A percentile compares a stretch with the other conserved stretches of the same genome.
Conservation (phyloP, 306 rosid genomes). For the Inga laurina region DNA sequence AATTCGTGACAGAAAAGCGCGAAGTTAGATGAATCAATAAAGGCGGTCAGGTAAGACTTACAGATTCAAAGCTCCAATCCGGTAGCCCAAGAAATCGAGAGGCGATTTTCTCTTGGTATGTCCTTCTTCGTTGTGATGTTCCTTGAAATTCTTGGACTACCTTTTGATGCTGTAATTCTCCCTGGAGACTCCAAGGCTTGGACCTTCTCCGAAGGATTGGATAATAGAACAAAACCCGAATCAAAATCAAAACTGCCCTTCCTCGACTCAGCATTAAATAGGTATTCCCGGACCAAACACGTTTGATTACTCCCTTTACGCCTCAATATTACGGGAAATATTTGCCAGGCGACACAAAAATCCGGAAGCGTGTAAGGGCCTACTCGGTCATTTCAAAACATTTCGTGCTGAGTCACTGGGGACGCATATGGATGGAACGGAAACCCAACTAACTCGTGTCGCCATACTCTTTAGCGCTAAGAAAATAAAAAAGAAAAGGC, state of each 20-base stretch:
- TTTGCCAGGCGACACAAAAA: neutral
- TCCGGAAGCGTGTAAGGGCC: neutral
- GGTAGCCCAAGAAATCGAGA: slow-evolving; percentile 36
- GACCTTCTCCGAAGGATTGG: slow-evolving; percentile 34
- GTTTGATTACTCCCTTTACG: slow-evolving; percentile 24
- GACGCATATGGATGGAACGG: neutral
- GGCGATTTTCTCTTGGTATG: neutral
- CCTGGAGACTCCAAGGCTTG: slow-evolving; percentile 43
- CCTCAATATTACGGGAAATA: slow-evolving; percentile 32
- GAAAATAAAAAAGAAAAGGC: neutral
- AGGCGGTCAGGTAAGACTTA: slow-evolving; percentile 33
- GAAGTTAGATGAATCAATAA: neutral
- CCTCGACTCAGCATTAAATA: slow-evolving; percentile 39
- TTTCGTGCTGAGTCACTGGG: neutral
- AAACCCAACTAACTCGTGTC: slow-evolving; percentile 25
- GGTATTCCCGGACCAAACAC: slow-evolving; percentile 32
- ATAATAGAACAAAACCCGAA: slow-evolving; percentile 23
- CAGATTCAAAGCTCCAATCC: slow-evolving; percentile 44
- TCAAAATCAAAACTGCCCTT: slow-evolving; percentile 3
- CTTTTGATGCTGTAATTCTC: slow-evolving; percentile 29
- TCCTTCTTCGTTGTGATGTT: neutral
- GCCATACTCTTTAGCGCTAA: neutral
- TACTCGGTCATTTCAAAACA: neutral
- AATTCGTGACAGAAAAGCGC: neutral
- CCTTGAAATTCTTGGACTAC: slow-evolving; percentile 12